Conservation (phyloP, 2,329 filamentous ascomycete genomes). For the Neodidymelliopsis sp. region DNA sequence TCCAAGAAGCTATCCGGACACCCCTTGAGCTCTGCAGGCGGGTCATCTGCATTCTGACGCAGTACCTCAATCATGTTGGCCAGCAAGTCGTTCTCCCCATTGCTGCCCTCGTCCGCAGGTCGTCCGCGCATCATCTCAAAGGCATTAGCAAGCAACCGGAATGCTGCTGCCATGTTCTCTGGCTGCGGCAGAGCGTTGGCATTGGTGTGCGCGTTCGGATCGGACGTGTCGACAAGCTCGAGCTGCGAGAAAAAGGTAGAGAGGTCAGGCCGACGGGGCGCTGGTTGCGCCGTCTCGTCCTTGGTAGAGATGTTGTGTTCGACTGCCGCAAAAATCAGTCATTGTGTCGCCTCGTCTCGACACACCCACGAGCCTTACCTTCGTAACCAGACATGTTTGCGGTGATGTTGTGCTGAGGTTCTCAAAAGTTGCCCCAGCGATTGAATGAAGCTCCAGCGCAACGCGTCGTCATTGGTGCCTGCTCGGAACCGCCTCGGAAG, state of each 20-base stretch:
- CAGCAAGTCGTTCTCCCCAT: slow-evolving; percentile 54
- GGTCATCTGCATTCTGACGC: slow-evolving; percentile 63
- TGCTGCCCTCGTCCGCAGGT: slow-evolving; percentile 41
- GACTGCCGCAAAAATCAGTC: slow-evolving; percentile 46
- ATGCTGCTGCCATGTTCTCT: slow-evolving; percentile 66
- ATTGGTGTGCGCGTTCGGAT: slow-evolving; percentile 59
- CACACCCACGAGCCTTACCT: slow-evolving; percentile 42
- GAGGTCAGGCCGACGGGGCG: slow-evolving; percentile 66
- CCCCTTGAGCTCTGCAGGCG: slow-evolving; percentile 67
- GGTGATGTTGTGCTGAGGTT: slow-evolving; percentile 5
- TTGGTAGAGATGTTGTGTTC: slow-evolving; percentile 58
- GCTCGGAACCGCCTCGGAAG: background rate
- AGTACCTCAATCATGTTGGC: slow-evolving; percentile 63
- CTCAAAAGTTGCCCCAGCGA: background rate
- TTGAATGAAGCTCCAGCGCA: slow-evolving; percentile 3
- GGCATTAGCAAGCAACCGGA: slow-evolving; percentile 66
- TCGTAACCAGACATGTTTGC: slow-evolving; percentile 57
- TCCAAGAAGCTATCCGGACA: slow-evolving; percentile 68
- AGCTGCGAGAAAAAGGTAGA: slow-evolving; percentile 71
- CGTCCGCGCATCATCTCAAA: slow-evolving; percentile 63
- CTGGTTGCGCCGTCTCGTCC: slow-evolving; percentile 45
- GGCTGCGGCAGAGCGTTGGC: slow-evolving; percentile 67
- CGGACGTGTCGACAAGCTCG: slow-evolving; percentile 64
- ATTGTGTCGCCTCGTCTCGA: slow-evolving; percentile 15
- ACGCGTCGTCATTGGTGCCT: slow-evolving; percentile 22